These are phyloP conservation scores for Colletotrichum tamarilloi DNA, from an alignment of 2,329 filamentous ascomycete genomes.

Conservation along the genomic window DNA sequence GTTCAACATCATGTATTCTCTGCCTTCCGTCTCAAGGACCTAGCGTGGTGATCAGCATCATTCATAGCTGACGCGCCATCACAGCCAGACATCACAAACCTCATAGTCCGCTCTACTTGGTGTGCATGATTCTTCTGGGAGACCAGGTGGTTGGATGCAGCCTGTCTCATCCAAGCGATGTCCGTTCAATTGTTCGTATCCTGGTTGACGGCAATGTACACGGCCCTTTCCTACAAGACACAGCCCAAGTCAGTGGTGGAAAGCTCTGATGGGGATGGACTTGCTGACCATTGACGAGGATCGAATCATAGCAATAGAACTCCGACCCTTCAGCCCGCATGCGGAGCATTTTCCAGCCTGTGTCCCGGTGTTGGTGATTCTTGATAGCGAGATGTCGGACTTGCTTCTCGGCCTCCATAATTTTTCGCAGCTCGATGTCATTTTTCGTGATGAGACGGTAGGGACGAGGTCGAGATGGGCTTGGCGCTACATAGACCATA, in stretches of 20 bases:
- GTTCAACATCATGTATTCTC: slow-evolving; percentile 29
- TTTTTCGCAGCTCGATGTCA: slow-evolving; percentile 10
- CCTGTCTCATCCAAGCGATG: slow-evolving; percentile 17
- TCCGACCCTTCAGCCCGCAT: slow-evolving; percentile 30
- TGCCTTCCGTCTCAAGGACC: slow-evolving; percentile 24
- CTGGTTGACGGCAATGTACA: slow-evolving; percentile 37
- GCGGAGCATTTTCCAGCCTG: slow-evolving; percentile 31
- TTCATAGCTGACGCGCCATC: background rate
- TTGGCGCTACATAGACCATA: slow-evolving; percentile 29
- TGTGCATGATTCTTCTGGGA: slow-evolving; percentile 15
- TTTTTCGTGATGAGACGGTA: slow-evolving; percentile 21
- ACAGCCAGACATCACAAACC: background rate
- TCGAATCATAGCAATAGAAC: slow-evolving; percentile 39
- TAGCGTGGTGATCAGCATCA: background rate
- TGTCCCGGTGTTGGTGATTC: slow-evolving; percentile 31
- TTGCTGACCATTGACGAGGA: slow-evolving; percentile 39
- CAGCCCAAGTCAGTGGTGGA: background rate
- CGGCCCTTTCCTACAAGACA: slow-evolving; percentile 38
- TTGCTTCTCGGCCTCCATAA: slow-evolving; percentile 27
- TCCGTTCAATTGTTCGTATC: slow-evolving; percentile 20
- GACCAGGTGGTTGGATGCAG: slow-evolving; percentile 21
- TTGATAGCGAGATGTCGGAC: slow-evolving; percentile 26
- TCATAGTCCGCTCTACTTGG: slow-evolving; percentile 27
- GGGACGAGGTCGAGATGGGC: slow-evolving; percentile 16
- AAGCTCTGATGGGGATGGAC: rapidly evolving